These are phyloP conservation scores for apple (Malus domestica) DNA, from an alignment of 306 rosid genomes.

Conservation along the genomic window ASM211411v1 NC_041796.1:17856501-17857000, in stretches of 20 bases:
- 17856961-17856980: too few species aligned
- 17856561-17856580: background rate
- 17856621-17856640: background rate
- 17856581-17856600: background rate
- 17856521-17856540: background rate
- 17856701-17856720: background rate
- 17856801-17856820: background rate
- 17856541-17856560: too few species aligned
- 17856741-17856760: too few species aligned
- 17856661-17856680: background rate
- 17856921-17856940: too few species aligned
- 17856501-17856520: background rate
- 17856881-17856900: background rate
- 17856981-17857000: too few species aligned
- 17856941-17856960: too few species aligned
- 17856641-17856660: too few species aligned
- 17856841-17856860: background rate
- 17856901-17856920: too few species aligned
- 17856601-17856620: background rate
- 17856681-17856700: background rate
- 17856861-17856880: background rate
- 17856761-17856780: too few species aligned
- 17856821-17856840: background rate
- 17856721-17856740: too few species aligned
- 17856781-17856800: too few species aligned